Evolutionary conservation across 1,284 basidiomycete species (phyloP).

Genomic region (Microbotryum violaceum): DNA sequence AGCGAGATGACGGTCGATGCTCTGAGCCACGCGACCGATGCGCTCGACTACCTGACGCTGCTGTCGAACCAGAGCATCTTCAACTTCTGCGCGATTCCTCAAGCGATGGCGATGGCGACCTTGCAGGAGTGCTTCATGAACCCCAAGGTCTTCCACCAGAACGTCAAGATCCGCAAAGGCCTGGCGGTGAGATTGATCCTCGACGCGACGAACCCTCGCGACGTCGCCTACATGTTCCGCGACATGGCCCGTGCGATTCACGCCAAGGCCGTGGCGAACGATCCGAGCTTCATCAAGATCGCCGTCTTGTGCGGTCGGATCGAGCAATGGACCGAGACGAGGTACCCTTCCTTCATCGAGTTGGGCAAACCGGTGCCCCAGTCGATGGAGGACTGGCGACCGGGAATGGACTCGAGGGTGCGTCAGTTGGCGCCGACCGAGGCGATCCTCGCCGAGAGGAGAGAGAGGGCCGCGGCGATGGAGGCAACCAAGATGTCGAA

Average conservation of each 20-base stretch:
- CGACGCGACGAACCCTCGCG: slow-evolving; percentile 79
- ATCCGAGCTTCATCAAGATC: slow-evolving; percentile 78
- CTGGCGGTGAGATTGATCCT: slow-evolving; percentile 88
- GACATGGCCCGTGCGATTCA: slow-evolving; percentile 77
- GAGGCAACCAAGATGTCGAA: slow-evolving; percentile 12
- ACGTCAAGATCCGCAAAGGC: slow-evolving; percentile 93
- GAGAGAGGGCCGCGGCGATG: slow-evolving; percentile 6
- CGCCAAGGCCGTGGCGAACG: slow-evolving; percentile 63
- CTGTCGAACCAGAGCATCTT: slow-evolving; percentile 88
- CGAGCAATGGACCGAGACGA: slow-evolving; percentile 75
- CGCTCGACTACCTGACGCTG: slow-evolving; percentile 81
- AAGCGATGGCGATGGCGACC: slow-evolving; percentile 93
- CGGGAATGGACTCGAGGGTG: slow-evolving; percentile 28
- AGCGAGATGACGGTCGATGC: slow-evolving; percentile 87
- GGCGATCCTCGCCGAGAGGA: slow-evolving; percentile 10
- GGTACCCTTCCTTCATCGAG: slow-evolving; percentile 34
- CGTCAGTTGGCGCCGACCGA: slow-evolving; percentile 23
- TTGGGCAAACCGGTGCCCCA: slow-evolving; percentile 20
- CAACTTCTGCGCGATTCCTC: slow-evolving; percentile 94
- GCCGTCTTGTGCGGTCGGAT: slow-evolving; percentile 80
- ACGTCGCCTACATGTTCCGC: slow-evolving; percentile 83
- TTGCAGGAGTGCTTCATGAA: slow-evolving; percentile 90
- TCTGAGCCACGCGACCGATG: slow-evolving; percentile 71
- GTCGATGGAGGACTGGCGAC: slow-evolving; percentile 22
- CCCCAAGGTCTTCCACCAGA: slow-evolving; percentile 73